Conservation (phyloP, 1,139 yeast species). For the Zygosaccharomyces sapae region DNA sequence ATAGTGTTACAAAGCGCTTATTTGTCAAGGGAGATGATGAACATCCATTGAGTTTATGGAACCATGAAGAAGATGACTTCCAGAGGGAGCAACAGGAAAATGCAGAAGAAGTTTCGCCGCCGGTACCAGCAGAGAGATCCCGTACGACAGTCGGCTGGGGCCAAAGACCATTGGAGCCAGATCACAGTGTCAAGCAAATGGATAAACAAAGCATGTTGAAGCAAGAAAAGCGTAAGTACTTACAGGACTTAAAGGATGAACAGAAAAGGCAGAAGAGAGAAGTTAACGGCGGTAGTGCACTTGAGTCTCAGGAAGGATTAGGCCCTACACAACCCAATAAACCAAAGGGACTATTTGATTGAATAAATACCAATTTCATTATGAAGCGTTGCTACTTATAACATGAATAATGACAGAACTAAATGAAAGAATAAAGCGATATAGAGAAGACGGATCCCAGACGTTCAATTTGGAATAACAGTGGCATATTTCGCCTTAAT, state of each 20-base stretch:
- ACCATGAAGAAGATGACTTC: slow-evolving; percentile 6
- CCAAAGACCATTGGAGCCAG: slow-evolving; percentile 10
- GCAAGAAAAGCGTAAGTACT: slow-evolving; percentile 30
- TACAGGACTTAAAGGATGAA: slow-evolving; percentile 17
- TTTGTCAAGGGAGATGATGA: slow-evolving; percentile 17
- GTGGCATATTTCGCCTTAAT: slow-evolving; percentile 19
- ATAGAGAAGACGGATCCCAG: background rate
- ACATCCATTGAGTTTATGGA: slow-evolving; percentile 7
- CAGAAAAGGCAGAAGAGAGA: slow-evolving; percentile 14
- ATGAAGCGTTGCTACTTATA: slow-evolving; percentile 3
- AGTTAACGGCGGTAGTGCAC: slow-evolving; percentile 2
- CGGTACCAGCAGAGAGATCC: slow-evolving; percentile 18
- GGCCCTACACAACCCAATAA: slow-evolving; percentile 39
- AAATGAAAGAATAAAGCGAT: background rate
- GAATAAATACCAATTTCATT: slow-evolving; percentile 2
- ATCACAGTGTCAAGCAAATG: slow-evolving; percentile 9
- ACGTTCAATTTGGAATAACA: slow-evolving; percentile 3
- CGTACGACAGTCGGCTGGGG: slow-evolving; percentile 34
- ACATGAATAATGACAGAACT: background rate
- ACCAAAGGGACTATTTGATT: slow-evolving; percentile 39
- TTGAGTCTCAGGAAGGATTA: slow-evolving; percentile 19
- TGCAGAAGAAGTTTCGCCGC: background rate
- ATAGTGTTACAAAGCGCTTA: slow-evolving; percentile 10
- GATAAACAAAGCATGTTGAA: slow-evolving; percentile 27
- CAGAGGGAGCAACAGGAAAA: slow-evolving; percentile 1